Evolutionary conservation across 2,329 filamentous ascomycete genomes (phyloP).

Genomic region (Ustulina deusta): DNA sequence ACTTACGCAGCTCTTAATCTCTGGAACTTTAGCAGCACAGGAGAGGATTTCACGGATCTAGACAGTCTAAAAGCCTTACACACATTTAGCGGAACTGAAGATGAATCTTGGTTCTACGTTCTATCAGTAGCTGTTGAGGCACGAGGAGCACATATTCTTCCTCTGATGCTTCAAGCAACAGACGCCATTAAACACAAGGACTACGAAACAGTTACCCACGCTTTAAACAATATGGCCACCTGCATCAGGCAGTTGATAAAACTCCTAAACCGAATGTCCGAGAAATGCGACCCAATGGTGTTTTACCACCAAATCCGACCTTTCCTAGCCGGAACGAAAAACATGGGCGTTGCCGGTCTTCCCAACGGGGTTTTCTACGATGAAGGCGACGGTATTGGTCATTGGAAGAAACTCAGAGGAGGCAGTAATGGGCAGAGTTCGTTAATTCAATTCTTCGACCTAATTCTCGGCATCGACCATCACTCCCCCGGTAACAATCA

Average conservation of each 20-base stretch:
- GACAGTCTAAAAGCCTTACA: slow-evolving; percentile 77
- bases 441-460: slow-evolving; percentile 92
- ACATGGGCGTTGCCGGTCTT: slow-evolving; percentile 87
- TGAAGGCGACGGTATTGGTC: slow-evolving; percentile 72
- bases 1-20: slow-evolving; percentile 88
- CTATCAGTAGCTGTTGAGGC: slow-evolving; percentile 93
- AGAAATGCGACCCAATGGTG: slow-evolving; percentile 84
- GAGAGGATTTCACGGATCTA: slow-evolving; percentile 69
- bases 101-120: slow-evolving; percentile 95
- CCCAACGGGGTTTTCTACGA: slow-evolving; percentile 89
- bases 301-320: slow-evolving; percentile 93
- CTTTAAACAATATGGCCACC: slow-evolving; percentile 72
- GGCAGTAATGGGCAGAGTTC: slow-evolving; percentile 95
- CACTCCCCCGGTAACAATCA: slow-evolving; percentile 54
- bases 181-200: slow-evolving; percentile 73
- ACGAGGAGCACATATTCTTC: slow-evolving; percentile 74
- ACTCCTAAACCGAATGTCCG: slow-evolving; percentile 86
- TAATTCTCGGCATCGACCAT: slow-evolving; percentile 87
- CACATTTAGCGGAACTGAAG: slow-evolving; percentile 88
- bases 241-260: slow-evolving; percentile 75
- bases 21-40: slow-evolving; percentile 79
- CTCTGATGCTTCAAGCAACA: slow-evolving; percentile 82
- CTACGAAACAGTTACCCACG: slow-evolving; percentile 68
- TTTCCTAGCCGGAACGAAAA: slow-evolving; percentile 90
- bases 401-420: slow-evolving; percentile 84